Base-by-base conservation (phyloP, 1,284 basidiomycete genomes). In the Leccinum subspadiceum region DNA sequence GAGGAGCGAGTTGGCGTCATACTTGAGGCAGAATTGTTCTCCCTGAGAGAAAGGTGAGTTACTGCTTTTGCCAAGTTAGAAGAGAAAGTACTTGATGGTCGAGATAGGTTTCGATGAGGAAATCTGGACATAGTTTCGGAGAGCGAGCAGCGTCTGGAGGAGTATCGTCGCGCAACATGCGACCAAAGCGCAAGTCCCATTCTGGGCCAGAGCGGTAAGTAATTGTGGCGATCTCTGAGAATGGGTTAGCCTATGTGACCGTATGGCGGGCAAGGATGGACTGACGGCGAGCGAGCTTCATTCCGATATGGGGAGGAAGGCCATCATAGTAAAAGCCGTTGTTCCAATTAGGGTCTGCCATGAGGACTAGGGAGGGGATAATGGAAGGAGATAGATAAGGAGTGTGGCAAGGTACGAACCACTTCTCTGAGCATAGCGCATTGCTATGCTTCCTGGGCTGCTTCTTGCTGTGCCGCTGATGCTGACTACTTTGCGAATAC, bases 301-400 rank as follows among this genome's bases (percentile, higher is more conserved):
- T 98, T 24, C 96, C 96, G 2, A 89, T 93, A 73, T 99, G 97
- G 2, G 96, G 96, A 1, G 96, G 97, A 12, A 96, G 73, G n/a
- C 84, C 82, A 57, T 94, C 91, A 71, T 99, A 99, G 77, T 99
- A 99, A 75, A 96, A 98, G 1, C 97, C 96, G 46, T 95, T 88
- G 66, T 99, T 99, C 97, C 96, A 99, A 67, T 99, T 98, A 0
- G 96, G 96, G 75, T 99, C 96, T 5, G 95, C 90, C 96, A 99
- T 99, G 57, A 99, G 84, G 10, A 99, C 96, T 94, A 29, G 49
- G 53, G n/a, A 60, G 58, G 58, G 26, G 64, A 62, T 29, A 63
- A 48, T 46, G 26, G 10, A 33, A 44, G 26, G 49, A 22, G 20
- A 22, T 22, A 56, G 5, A 13, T 22, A 9, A 2, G 2, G 60